phyloP scores from a whole-genome alignment of 805 yeast genomes.

The Yarrowia deformans region DNA sequence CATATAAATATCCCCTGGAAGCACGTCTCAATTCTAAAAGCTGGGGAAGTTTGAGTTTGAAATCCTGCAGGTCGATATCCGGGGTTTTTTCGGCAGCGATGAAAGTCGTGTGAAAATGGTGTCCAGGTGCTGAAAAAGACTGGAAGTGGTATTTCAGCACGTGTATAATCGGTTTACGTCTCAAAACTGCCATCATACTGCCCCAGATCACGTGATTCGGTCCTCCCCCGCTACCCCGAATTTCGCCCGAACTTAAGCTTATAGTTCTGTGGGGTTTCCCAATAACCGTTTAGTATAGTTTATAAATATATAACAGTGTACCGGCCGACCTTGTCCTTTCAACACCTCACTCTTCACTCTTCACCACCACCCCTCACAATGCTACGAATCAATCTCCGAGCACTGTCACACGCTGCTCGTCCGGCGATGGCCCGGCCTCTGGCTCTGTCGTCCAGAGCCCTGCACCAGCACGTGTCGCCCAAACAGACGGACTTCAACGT shows the following conservation, averaged over 20 bases:
- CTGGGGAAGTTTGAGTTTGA: slow-evolving; percentile 32
- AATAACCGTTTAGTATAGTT: slow-evolving; percentile 34
- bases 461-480: slow-evolving; percentile 40
- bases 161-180: neutral
- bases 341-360: neutral
- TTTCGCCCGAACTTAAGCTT: slow-evolving; percentile 23
- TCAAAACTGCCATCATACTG: neutral
- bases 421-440: slow-evolving; percentile 18
- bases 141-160: neutral
- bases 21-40: slow-evolving; percentile 2
- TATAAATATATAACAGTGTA: neutral
- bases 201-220: no score
- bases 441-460: neutral
- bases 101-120: no score
- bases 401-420: slow-evolving; percentile 14
- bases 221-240: slow-evolving; percentile 5
- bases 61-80: slow-evolving; percentile 28
- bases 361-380: slow-evolving; percentile 11
- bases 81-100: slow-evolving; percentile 25
- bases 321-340: no score
- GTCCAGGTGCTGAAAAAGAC: no score
- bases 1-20: slow-evolving; percentile 15
- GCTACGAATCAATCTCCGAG: slow-evolving; percentile 35
- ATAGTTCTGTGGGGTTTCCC: slow-evolving; percentile 34
- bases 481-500: slow-evolving; percentile 41